Conservation (phyloP, 2,329 filamentous ascomycete genomes). For the Dothidotthia symphoricarpi region DNA sequence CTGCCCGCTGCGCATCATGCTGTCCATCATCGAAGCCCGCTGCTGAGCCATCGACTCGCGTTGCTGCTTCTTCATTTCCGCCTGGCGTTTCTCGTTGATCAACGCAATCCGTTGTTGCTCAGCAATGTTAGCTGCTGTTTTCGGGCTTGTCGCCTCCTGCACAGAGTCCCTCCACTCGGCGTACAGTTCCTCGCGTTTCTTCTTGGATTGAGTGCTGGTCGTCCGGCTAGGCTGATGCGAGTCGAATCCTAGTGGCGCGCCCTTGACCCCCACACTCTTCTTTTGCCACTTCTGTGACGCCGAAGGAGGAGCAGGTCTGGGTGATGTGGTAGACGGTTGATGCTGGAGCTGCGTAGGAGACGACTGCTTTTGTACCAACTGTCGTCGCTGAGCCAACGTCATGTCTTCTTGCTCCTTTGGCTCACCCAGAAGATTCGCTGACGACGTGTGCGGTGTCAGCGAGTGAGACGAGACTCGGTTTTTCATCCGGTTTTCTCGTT, state of each 20-base stretch:
- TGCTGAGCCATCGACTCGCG: conserved; percentile 58
- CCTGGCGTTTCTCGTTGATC: conserved; percentile 62
- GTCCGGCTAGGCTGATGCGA: conserved; percentile 41
- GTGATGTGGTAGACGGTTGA: conserved; percentile 12
- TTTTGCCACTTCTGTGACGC: conserved; percentile 33
- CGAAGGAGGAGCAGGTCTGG: conserved; percentile 21
- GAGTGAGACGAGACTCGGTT: conserved; percentile 42
- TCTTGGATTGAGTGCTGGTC: conserved; percentile 22
- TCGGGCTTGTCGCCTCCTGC: conserved; percentile 20
- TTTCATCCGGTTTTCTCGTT: conserved; percentile 54
- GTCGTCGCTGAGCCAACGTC: conserved; percentile 64
- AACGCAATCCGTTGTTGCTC: conserved; percentile 46
- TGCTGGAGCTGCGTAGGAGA: conserved; percentile 11
- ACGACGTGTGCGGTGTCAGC: conserved; percentile 34
- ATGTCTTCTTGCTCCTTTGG: conserved; percentile 59
- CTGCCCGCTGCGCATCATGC: conserved; percentile 72
- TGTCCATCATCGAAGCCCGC: conserved; percentile 64
- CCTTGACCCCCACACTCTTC: conserved; percentile 23
- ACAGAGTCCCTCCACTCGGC: conserved; percentile 39
- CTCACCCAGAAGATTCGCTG: conserved; percentile 24
- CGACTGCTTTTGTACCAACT: conserved; percentile 36
- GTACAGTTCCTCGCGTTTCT: conserved; percentile 36
- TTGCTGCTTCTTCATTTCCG: conserved; percentile 59
- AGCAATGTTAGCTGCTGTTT: conserved; percentile 21
- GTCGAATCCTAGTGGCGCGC: conserved; percentile 33